Evolutionary conservation across 73 alveolate genomes (phyloP).

Genomic region (Tetrahymena elliotti): DNA sequence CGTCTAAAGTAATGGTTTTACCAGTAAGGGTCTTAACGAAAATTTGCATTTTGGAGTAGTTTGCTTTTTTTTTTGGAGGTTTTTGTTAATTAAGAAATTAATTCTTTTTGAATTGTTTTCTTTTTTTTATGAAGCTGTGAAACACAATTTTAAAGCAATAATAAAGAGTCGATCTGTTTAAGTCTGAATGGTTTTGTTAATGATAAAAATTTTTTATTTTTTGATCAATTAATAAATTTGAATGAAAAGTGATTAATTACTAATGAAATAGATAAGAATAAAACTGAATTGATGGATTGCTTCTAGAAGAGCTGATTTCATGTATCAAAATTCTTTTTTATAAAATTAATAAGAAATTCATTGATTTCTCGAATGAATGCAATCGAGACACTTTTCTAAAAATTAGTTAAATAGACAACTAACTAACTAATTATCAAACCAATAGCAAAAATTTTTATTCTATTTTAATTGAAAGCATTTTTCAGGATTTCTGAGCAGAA

Average conservation of each 20-base stretch:
- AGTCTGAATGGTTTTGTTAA: not conserved
- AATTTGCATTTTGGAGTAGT: not conserved
- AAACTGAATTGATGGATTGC: not conserved
- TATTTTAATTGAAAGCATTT: not conserved
- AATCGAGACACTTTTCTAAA: not conserved
- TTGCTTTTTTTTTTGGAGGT: not conserved
- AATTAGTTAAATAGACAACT: not conserved
- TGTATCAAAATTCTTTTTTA: not conserved
- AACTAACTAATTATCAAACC: not conserved
- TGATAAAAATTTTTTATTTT: not conserved
- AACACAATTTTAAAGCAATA: not conserved
- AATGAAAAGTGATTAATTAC: not conserved
- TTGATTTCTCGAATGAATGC: not conserved
- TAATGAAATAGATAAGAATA: not conserved
- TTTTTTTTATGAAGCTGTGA: not conserved
- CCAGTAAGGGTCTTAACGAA: slow-evolving; percentile 7
- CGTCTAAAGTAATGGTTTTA: slow-evolving; percentile 1
- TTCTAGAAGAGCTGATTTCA: not conserved
- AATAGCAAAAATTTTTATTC: not conserved
- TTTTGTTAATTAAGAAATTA: not conserved
- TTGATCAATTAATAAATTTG: not conserved
- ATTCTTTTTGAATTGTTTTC: not conserved
- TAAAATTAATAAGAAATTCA: not conserved
- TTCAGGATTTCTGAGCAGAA: not conserved
- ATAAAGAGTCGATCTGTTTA: not conserved